A percentile compares a stretch with the other conserved stretches of the same genome.
Evolutionary conservation across 495 filamentous ascomycete species (phyloP).

Genomic region (Aspergillus carlsbadensis): DNA sequence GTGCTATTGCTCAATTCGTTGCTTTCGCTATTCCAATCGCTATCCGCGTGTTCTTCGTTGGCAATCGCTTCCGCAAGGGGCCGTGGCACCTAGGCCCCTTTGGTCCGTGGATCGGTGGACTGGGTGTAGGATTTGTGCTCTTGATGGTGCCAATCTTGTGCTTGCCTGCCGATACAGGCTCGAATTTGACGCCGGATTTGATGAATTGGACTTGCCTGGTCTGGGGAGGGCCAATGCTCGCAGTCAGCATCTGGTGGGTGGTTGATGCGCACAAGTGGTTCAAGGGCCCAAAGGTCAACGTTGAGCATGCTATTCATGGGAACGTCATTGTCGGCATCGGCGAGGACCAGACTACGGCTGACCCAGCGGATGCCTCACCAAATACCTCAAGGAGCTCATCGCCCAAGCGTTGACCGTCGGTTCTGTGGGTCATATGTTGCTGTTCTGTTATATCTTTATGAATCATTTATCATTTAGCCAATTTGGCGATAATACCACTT

Average conservation of each 20-base stretch:
- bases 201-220: conserved; percentile 83
- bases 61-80: conserved; percentile 64
- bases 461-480: too few species aligned
- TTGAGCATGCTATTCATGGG: conserved; percentile 41
- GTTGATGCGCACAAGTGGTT: conserved; percentile 74
- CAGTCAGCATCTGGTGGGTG: conserved; percentile 67
- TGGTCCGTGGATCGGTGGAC: conserved; percentile 59
- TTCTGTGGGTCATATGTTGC: neutral
- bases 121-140: conserved; percentile 61
- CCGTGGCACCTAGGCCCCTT: conserved; percentile 73
- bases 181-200: conserved; percentile 52
- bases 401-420: neutral
- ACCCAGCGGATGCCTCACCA: neutral
- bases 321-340: neutral
- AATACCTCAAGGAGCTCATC: neutral
- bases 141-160: conserved; percentile 77
- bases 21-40: conserved; percentile 75
- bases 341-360: neutral
- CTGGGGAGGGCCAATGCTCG: conserved; percentile 67
- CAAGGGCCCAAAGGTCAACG: conserved; percentile 66
- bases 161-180: conserved; percentile 60
- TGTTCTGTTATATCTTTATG: too few species aligned
- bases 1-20: conserved; percentile 70
- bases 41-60: conserved; percentile 73
- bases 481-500: too few species aligned